Evolutionary conservation across 169 alveolate genomes (phyloP).

Genomic region (Plasmodium fragile): DNA sequence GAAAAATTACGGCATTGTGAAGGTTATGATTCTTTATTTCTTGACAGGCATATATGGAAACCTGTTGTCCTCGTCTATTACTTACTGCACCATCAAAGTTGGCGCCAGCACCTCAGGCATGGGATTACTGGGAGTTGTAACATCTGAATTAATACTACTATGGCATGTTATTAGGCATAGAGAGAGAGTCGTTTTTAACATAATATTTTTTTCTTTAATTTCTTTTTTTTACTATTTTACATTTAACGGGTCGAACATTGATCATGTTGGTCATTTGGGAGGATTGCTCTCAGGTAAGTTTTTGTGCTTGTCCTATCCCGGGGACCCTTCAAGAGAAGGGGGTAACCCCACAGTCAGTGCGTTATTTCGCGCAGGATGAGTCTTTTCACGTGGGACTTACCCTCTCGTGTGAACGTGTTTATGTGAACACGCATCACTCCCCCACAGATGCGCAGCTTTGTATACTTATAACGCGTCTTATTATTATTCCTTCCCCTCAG

Average conservation of each 20-base stretch:
- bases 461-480: background rate
- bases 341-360: background rate
- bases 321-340: background rate
- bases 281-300: constrained; percentile 84
- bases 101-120: constrained; percentile 91
- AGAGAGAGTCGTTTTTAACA: constrained; percentile 84
- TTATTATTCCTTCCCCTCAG: constrained; percentile 41
- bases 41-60: constrained; percentile 86
- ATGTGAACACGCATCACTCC: background rate
- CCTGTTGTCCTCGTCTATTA: constrained; percentile 83
- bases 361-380: background rate
- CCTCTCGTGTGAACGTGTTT: background rate
- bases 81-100: constrained; percentile 85
- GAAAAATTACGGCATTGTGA: constrained; percentile 83
- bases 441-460: background rate
- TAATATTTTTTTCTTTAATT: constrained; percentile 82
- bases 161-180: constrained; percentile 87
- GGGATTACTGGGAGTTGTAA: constrained; percentile 87
- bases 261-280: constrained; percentile 89
- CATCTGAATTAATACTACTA: constrained; percentile 85
- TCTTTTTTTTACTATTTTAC: constrained; percentile 85
- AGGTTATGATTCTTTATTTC: constrained; percentile 79
- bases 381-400: background rate
- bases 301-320: background rate
- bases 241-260: constrained; percentile 85